Base-by-base conservation (phyloP, 2,329 filamentous ascomycete species). In the Colletotrichum musicola region DNA sequence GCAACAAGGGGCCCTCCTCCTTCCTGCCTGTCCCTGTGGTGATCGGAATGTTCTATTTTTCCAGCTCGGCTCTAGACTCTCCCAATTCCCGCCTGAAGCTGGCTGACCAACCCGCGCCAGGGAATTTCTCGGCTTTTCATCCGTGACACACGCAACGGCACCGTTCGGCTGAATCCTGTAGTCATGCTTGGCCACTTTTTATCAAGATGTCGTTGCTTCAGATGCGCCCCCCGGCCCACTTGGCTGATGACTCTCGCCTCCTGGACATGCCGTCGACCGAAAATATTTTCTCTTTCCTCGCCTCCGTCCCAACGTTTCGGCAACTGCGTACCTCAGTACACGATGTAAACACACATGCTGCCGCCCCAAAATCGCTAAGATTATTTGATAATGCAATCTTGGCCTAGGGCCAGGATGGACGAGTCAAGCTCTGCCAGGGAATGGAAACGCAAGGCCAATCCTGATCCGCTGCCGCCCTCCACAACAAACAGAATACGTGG, bases 11-110 rank as follows among this genome's bases (percentile, higher is more conserved):
- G 44, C 50, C 49, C 49, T 30, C 46, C 35, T 56, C 27, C 44
- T 44, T 54, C 47, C 53, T 59, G 55, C 55, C 62, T 66, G 66
- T 68, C 66, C 66, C 66, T 69, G 66, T 55, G 62, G 50, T 66
- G 66, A 69, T 69, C 66, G 62, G 55, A 69, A 61, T 61, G 9
- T 69, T 66, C 66, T 65, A 69, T 68, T 47, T 60, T 65, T 46
- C 51, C n/a, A 53, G 25, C 40, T 35, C 18, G 42, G 55, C 56
- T 62, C 58, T 66, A 46, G 49, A 56, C 57, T 60, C 56, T 40
- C 25, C 35, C 62, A 56, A 57, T 35, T 35, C 30, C 30, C 30
- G 30, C 30, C 30, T 35, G 30, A 35, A 35, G 30, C 22, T 25
- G 22, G 22, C 22, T 35, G 30, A 10, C 30, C 30, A 35, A 35